Conservation (phyloP, 345 rosid genomes). For the Arabidopsis arenosa region DNA sequence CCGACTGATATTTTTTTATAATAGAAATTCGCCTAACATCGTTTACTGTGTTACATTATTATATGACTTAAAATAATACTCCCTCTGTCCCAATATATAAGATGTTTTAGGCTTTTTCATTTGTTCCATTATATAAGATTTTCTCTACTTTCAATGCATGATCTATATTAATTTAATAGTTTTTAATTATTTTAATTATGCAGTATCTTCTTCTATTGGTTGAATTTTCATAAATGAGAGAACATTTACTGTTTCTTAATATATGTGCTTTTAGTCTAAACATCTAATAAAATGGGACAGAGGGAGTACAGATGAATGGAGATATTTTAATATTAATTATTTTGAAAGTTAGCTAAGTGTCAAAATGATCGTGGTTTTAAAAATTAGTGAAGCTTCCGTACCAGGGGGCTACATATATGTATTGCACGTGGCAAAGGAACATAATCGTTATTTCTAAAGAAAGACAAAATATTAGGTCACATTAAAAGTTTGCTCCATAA, state of each 20-base stretch:
- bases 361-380: slow-evolving; percentile 19
- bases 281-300: too few species aligned
- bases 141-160: too few species aligned
- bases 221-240: too few species aligned
- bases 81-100: too few species aligned
- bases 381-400: slow-evolving; percentile 37
- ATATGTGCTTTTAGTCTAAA: too few species aligned
- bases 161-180: too few species aligned
- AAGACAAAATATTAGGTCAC: slow-evolving; percentile 33
- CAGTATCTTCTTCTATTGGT: too few species aligned
- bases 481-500: slow-evolving; percentile 33
- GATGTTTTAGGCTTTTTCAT: too few species aligned
- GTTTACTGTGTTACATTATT: slow-evolving; percentile 25
- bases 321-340: not conserved
- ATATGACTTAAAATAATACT: not conserved
- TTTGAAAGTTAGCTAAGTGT: slow-evolving; percentile 39
- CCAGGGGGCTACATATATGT: slow-evolving; percentile 36
- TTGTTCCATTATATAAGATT: too few species aligned
- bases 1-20: not conserved
- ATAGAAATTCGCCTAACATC: not conserved
- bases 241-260: too few species aligned
- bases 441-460: slow-evolving; percentile 14
- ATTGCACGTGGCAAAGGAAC: slow-evolving; percentile 41
- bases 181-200: too few species aligned
- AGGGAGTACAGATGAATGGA: not conserved